Base-by-base conservation (phyloP, 148 eudicot species). In the Talinum fruticosum region DNA sequence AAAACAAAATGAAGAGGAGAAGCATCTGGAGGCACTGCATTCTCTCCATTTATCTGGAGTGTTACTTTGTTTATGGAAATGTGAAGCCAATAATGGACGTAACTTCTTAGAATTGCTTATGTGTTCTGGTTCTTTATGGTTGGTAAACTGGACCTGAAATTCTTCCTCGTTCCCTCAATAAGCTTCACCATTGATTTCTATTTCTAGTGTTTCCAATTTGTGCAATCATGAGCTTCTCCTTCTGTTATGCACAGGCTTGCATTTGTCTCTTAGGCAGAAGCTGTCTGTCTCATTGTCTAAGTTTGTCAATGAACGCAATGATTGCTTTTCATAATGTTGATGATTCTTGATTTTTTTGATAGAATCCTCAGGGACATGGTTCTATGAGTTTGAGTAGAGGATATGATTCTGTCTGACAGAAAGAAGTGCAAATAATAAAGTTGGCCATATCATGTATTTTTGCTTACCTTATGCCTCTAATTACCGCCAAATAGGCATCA, bases 401-500 rank as follows among this genome's bases (percentile, higher is more conserved):
- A n/a, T n/a, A n/a, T n/a, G n/a, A n/a, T n/a, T n/a, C n/a, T n/a
- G n/a, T n/a, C n/a, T n/a, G n/a, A n/a, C n/a, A 0, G 26, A 54
- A 19, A 54, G 28, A 54, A 54, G 8, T 51, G n/a, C 26, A 23
- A 54, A 54, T 24, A 8, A 35, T 13, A 69, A 68, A 33, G 51
- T 33, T 45, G 38, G 71, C 38, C n/a, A 64, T 64, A 64, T 14
- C 26, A 36, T 51, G 37, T n/a, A 77, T 19, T 41, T 8, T 45
- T 34, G 53, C 64, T 30, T 87, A 92, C 97, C 97, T 90, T 84
- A 96, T 93, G 77, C 99, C 99, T 89, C 98, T 78, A 65, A 96
- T 89, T 51, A 96, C 99, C n/a, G 99, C 93, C 82, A 96, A 83
- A 84, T 96, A 96, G 73, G 99, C 93, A 76, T 96, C 99, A 79